A percentile compares a stretch with the other conserved stretches of the same genome.
These are phyloP conservation scores for Tetrapisispora namnaoensis DNA, from an alignment of 805 yeast genomes.

Conservation along the genomic window DNA sequence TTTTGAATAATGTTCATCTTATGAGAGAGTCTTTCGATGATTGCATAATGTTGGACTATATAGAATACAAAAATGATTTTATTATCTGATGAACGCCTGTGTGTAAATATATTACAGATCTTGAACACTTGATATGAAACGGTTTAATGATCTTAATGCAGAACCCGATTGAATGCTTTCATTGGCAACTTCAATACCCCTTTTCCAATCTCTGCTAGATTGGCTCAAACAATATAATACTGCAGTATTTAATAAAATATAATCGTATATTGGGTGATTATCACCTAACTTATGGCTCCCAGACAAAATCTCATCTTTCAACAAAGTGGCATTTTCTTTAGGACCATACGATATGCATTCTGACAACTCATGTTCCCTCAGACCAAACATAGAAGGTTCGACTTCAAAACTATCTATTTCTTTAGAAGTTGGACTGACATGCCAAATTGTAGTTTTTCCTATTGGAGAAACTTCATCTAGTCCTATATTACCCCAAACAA, in stretches of 20 bases:
- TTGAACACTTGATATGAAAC: constrained; percentile 31
- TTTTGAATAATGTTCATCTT: no score
- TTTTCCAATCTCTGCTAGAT: constrained; percentile 53
- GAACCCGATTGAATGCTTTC: constrained; percentile 55
- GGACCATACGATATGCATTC: constrained; percentile 82
- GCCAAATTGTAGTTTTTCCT: constrained; percentile 78
- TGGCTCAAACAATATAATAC: constrained; percentile 80
- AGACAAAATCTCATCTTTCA: constrained; percentile 31
- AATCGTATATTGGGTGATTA: constrained; percentile 64
- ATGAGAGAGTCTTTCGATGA: no score
- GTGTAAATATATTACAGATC: not conserved
- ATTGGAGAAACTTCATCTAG: constrained; percentile 90
- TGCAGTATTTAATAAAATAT: constrained; percentile 81
- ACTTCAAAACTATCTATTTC: constrained; percentile 34
- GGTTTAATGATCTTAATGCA: constrained; percentile 51
- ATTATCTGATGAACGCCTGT: not conserved
- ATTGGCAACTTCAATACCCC: constrained; percentile 70
- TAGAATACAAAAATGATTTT: not conserved
- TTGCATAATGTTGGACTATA: no score
- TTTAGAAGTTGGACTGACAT: constrained; percentile 34
- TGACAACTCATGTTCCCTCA: constrained; percentile 58
- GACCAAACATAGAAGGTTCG: constrained; percentile 71
- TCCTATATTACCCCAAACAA: constrained; percentile 89
- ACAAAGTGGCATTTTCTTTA: constrained; percentile 60
- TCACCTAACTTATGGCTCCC: constrained; percentile 40